Evolutionary conservation across 2,329 filamentous ascomycete genomes (phyloP), one percentile per base, ranked within the genome.

Genomic region (Spiromastix sp.): DNA sequence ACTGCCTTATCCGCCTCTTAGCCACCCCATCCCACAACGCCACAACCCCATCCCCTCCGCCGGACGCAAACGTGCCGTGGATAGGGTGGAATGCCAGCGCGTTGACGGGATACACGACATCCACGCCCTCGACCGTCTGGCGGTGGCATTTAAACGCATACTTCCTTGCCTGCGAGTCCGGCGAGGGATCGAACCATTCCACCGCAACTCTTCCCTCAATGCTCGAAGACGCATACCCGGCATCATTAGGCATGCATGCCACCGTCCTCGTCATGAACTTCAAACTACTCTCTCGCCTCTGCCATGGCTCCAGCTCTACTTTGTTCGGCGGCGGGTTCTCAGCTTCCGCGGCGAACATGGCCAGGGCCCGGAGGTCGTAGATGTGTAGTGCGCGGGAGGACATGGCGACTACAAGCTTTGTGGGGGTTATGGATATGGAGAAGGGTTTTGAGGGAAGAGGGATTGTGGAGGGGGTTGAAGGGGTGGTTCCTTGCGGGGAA

Each of bases 111-210:
- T 87, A 94, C 3, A 95, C 85, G 4, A 94, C 72, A 50, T 94
- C 87, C 18, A 72, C 77, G 32, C 76, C 77, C 28, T 72, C 71
- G 36, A 65, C 55, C 19, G 77, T 71, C 57, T 93, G 85, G 4
- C 91, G 76, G 61, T 98, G 91, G 61, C 91, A 98, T 61, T 98
- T 98, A 74, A 98, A 98, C 10, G 91, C 91, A 58, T 96, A 98
- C 60, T 95, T 96, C 46, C 87, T 76, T 25, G 83, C 81, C 63
- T 96, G 87, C 3, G 83, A 87, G 57, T 89, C 83, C 27, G 77
- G 68, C 4, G 78, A 84, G 11, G 91, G 84, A 54, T 96, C 91
- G 56, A 98, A 96, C 85, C 87, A 96, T 60, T 98, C 91, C 1
- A 98, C 91, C 0, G 87, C 89, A 2, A 98, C 86, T 48, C 91